phyloP scores from a whole-genome alignment of 768 basidiomycete species.

The Auriscalpium orientale region DNA sequence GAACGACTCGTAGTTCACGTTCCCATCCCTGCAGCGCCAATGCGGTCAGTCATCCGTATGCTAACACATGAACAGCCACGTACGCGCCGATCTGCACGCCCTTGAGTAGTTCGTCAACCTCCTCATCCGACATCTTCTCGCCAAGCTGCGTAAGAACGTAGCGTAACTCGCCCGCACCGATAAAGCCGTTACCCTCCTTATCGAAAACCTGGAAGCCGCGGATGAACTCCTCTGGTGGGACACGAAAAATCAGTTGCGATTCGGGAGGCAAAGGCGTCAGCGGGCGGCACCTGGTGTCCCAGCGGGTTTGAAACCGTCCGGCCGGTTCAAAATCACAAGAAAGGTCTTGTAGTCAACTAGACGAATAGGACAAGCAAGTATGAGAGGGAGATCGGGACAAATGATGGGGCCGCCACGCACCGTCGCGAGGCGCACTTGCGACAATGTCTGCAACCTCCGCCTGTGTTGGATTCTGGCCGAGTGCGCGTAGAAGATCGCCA shows the following conservation, averaged over 20 bases:
- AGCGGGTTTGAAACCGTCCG: constrained; percentile 95
- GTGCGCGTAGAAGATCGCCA: constrained; percentile 86
- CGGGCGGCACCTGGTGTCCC: constrained; percentile 79
- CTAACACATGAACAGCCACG: constrained; percentile 26
- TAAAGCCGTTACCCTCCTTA: constrained; percentile 89
- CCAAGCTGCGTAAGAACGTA: constrained; percentile 84
- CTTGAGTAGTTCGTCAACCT: constrained; percentile 96
- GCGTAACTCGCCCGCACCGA: constrained; percentile 84
- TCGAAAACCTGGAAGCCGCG: constrained; percentile 99
- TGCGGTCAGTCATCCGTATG: background rate
- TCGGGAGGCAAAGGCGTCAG: background rate
- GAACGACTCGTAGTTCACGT: constrained; percentile 96
- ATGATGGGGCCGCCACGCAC: constrained; percentile 35
- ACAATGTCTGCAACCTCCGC: constrained; percentile 89
- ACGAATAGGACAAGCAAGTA: background rate
- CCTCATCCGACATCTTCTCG: constrained; percentile 97
- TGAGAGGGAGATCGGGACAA: background rate
- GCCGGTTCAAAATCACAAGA: constrained; percentile 83
- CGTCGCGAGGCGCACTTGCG: constrained; percentile 63
- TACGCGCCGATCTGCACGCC: constrained; percentile 88
- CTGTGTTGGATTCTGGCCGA: constrained; percentile 99
- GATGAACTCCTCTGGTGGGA: constrained; percentile 84
- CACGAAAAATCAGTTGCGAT: background rate
- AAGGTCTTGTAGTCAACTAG: constrained; percentile 92
- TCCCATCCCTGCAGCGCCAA: constrained; percentile 66